phyloP scores from a whole-genome alignment of 257 asterid genomes.

The Solanum sejunctum region DNA sequence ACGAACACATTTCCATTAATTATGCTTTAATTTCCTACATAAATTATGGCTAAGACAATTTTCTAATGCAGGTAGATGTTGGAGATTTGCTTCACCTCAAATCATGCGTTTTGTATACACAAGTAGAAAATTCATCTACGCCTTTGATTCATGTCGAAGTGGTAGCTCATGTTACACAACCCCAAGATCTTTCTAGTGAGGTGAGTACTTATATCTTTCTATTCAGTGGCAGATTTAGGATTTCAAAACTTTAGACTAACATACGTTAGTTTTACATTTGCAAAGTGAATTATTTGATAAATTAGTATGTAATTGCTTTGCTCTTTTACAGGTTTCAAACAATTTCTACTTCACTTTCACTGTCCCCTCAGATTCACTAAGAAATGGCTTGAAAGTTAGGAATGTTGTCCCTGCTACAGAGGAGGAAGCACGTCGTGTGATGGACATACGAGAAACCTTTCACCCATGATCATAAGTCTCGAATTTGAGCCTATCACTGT shows the following conservation, averaged over 20 bases:
- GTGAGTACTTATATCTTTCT: slow-evolving; percentile 4
- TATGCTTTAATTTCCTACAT: not conserved
- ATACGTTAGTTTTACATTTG: not conserved
- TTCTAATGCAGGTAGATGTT: slow-evolving; percentile 57
- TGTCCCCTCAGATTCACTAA: slow-evolving; percentile 37
- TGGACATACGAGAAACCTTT: not conserved
- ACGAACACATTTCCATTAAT: not conserved
- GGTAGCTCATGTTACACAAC: slow-evolving; percentile 69
- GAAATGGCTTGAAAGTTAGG: slow-evolving; percentile 40
- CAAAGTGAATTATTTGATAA: not conserved
- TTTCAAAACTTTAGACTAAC: not conserved
- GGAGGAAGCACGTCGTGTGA: slow-evolving; percentile 69
- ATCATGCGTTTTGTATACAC: slow-evolving; percentile 69
- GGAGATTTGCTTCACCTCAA: slow-evolving; percentile 87
- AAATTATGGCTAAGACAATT: not conserved
- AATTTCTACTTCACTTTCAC: slow-evolving; percentile 88
- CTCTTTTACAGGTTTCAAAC: slow-evolving; percentile 46
- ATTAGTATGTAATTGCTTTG: not conserved
- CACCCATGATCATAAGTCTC: not conserved
- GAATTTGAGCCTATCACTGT: not conserved
- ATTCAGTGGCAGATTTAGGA: accelerated
- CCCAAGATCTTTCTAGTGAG: slow-evolving; percentile 72
- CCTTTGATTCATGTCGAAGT: slow-evolving; percentile 87
- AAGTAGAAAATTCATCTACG: slow-evolving; percentile 39
- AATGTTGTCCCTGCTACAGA: slow-evolving; percentile 75